phyloP scores from a whole-genome alignment of 331 rosid genomes.

The Acacia pycnantha region DNA sequence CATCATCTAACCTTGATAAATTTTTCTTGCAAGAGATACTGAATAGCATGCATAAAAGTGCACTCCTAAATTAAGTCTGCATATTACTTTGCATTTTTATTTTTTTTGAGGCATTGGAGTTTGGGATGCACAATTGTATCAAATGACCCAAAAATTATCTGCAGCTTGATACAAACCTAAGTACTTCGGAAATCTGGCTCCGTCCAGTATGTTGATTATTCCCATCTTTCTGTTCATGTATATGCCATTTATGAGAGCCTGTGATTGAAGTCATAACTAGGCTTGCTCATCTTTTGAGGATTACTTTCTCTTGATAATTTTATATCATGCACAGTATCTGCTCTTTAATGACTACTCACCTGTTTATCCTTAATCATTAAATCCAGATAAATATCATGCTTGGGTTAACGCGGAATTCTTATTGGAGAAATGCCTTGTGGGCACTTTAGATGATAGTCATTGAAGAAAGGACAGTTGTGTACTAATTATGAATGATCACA shows the following conservation, averaged over 20 bases:
- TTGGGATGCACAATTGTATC: background rate
- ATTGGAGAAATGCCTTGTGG: slow-evolving; percentile 86
- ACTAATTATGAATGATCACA: slow-evolving; percentile 14
- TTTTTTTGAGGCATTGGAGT: slow-evolving; percentile 8
- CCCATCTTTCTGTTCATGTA: background rate
- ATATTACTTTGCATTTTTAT: background rate
- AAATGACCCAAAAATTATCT: background rate
- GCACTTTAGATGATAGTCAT: slow-evolving; percentile 60
- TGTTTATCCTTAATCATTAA: slow-evolving; percentile 46
- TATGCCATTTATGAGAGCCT: background rate
- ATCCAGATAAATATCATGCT: slow-evolving; percentile 86
- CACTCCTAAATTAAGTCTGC: background rate
- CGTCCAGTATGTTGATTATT: background rate
- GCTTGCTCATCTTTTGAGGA: slow-evolving; percentile 9
- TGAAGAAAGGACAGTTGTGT: slow-evolving; percentile 29
- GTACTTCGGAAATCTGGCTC: background rate
- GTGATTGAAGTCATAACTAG: slow-evolving; percentile 7
- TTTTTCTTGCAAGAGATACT: slow-evolving; percentile 2
- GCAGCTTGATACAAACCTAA: background rate
- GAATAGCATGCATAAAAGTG: background rate
- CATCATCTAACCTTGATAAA: slow-evolving; percentile 12
- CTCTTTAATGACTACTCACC: slow-evolving; percentile 6
- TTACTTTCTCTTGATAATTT: background rate
- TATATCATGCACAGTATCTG: background rate
- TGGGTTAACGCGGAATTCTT: slow-evolving; percentile 93